Percentiles rank a stretch among this genome's conserved stretches.
Conservation (phyloP, 352 stramenopile genomes). For the Phytophthora tubulina region DNA sequence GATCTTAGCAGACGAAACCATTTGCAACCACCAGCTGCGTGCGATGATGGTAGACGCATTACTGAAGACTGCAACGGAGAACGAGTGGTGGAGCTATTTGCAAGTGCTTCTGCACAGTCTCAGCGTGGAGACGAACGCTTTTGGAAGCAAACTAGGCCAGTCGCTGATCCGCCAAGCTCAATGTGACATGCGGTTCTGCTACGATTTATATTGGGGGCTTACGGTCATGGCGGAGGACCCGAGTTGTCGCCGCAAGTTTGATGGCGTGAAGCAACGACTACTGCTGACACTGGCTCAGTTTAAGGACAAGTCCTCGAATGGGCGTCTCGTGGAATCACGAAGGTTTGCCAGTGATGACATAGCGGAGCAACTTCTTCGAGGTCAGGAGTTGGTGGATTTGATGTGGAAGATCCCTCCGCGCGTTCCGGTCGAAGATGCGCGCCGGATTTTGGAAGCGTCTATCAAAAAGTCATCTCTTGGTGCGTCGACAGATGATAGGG, state of each 20-base stretch:
- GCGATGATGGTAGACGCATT: conserved; percentile 74
- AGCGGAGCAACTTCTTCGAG: conserved; percentile 79
- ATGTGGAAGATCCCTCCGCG: conserved; percentile 86
- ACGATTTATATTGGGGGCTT: conserved; percentile 87
- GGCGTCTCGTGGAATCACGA: conserved; percentile 39
- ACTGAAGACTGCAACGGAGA: conserved; percentile 70
- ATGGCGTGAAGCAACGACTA: conserved; percentile 82
- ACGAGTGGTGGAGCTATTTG: conserved; percentile 85
- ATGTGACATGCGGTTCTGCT: conserved; percentile 85
- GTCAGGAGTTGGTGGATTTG: conserved; percentile 86
- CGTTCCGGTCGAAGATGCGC: conserved; percentile 68
- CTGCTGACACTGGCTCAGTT: conserved; percentile 78
- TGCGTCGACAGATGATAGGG: conserved; percentile 16
- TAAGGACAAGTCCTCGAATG: conserved; percentile 63
- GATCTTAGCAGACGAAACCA: conserved; percentile 75
- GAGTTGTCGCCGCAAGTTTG: conserved; percentile 80
- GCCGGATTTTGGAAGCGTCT: conserved; percentile 56
- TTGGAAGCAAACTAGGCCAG: conserved; percentile 71
- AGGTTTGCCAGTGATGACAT: conserved; percentile 64
- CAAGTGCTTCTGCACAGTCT: conserved; percentile 79
- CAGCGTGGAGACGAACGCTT: conserved; percentile 73
- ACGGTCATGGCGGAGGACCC: conserved; percentile 85
- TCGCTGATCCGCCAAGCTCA: conserved; percentile 78
- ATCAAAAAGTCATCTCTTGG: conserved; percentile 63
- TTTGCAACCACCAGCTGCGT: conserved; percentile 66